These are phyloP conservation scores for Diutina pseudorugosa DNA, from an alignment of 1,139 yeast genomes.

Conservation along the genomic window DNA sequence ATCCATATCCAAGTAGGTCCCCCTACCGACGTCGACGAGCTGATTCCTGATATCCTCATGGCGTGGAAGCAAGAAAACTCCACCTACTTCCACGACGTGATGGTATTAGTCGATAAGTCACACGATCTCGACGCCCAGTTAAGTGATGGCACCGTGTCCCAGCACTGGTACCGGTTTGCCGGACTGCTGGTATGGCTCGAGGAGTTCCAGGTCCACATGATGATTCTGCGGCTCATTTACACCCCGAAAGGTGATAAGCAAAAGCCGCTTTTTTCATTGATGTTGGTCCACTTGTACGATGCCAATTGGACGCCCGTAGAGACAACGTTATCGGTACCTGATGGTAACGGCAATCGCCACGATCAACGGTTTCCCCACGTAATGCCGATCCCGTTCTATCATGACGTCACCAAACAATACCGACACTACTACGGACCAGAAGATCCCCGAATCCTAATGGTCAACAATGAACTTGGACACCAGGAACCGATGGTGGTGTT, in stretches of 20 bases:
- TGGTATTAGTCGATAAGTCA: background rate
- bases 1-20: background rate
- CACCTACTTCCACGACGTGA: background rate
- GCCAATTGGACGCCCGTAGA: background rate
- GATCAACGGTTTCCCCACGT: too few species aligned
- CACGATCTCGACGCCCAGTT: background rate
- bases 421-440: too few species aligned
- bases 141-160: background rate
- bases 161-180: background rate
- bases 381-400: too few species aligned
- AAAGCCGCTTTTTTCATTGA: background rate
- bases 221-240: background rate
- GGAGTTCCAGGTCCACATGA: too few species aligned
- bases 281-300: background rate
- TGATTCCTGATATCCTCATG: too few species aligned
- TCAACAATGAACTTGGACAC: too few species aligned
- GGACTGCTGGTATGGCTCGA: background rate
- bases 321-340: background rate
- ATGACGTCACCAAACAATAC: too few species aligned
- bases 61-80: too few species aligned
- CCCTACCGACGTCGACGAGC: too few species aligned
- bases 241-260: background rate
- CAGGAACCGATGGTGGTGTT: too few species aligned
- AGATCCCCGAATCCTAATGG: too few species aligned
- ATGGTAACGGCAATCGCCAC: too few species aligned